These are phyloP conservation scores for Amylostereum chailletii DNA, from an alignment of 1,284 basidiomycete genomes.

Conservation along the genomic window DNA sequence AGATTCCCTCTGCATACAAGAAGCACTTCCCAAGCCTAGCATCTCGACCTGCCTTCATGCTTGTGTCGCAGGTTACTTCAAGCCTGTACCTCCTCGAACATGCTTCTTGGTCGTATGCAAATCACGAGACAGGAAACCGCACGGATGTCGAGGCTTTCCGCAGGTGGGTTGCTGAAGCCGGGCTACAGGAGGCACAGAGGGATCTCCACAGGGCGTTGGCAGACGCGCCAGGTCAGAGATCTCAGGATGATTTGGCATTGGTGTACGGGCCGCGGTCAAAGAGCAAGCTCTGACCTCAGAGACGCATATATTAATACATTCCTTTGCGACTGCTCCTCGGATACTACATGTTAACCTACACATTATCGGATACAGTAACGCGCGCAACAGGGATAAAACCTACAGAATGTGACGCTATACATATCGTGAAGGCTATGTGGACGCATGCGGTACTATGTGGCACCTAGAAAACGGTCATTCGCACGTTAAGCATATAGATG, in stretches of 20 bases:
- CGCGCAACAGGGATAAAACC: too few species aligned
- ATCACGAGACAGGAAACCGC: constrained; percentile 21
- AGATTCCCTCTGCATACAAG: constrained; percentile 27
- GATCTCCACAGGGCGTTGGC: constrained; percentile 28
- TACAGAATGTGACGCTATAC: too few species aligned
- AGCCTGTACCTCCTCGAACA: constrained; percentile 56
- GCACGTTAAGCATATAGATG: neutral
- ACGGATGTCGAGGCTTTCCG: constrained; percentile 44
- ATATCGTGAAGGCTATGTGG: neutral
- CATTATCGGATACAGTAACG: too few species aligned
- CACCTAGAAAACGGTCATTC: constrained; percentile 12
- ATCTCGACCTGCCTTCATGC: constrained; percentile 45
- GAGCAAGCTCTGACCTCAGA: too few species aligned
- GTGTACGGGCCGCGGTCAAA: too few species aligned
- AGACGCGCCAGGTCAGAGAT: too few species aligned
- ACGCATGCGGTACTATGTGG: constrained; percentile 16
- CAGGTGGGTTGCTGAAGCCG: constrained; percentile 51
- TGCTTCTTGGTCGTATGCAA: constrained; percentile 43
- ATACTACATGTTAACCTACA: too few species aligned
- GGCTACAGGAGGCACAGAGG: constrained; percentile 28
- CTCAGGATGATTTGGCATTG: too few species aligned
- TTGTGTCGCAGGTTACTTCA: constrained; percentile 45
- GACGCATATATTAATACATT: too few species aligned
- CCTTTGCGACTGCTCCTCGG: too few species aligned
- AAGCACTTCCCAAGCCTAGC: constrained; percentile 34